Evolutionary conservation across 805 yeast species (phyloP).

Genomic region (Tetrapisispora namnaoensis): DNA sequence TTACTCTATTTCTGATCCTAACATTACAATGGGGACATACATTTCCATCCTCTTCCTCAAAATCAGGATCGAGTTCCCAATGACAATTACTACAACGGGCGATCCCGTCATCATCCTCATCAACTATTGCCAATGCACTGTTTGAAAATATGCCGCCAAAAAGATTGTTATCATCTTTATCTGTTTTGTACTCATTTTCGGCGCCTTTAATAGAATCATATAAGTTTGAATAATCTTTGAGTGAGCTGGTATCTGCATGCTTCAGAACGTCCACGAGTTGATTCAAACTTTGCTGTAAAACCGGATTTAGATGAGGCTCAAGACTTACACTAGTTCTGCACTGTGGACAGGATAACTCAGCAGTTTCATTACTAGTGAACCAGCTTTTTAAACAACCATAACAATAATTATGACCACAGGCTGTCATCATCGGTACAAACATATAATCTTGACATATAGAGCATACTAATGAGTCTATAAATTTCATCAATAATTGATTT

Average conservation of each 20-base stretch:
- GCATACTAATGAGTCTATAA: slow-evolving; percentile 34
- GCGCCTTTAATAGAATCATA: background rate
- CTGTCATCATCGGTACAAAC: slow-evolving; percentile 51
- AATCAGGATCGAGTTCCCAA: slow-evolving; percentile 50
- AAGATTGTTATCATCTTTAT: slow-evolving; percentile 26
- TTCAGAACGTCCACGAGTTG: slow-evolving; percentile 31
- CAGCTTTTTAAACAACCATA: slow-evolving; percentile 55
- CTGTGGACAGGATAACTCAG: slow-evolving; percentile 54
- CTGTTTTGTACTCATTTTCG: slow-evolving; percentile 9
- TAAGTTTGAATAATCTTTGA: background rate
- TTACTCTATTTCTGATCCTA: slow-evolving; percentile 31
- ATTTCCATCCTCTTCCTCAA: slow-evolving; percentile 23
- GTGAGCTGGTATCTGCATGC: slow-evolving; percentile 7
- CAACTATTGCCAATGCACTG: slow-evolving; percentile 43
- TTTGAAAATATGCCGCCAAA: slow-evolving; percentile 44
- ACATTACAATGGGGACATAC: slow-evolving; percentile 63
- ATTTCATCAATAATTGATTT: slow-evolving; percentile 9
- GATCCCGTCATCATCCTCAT: slow-evolving; percentile 64
- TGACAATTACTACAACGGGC: slow-evolving; percentile 67
- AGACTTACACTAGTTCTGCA: slow-evolving; percentile 44
- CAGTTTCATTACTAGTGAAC: slow-evolving; percentile 36
- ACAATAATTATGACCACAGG: slow-evolving; percentile 71
- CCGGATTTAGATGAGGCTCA: slow-evolving; percentile 45
- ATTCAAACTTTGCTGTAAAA: slow-evolving; percentile 38
- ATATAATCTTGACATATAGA: slow-evolving; percentile 61